Evolutionary conservation across 176 grass and related monocot species (phyloP).

Genomic region (Rhynchospora breviuscula): DNA sequence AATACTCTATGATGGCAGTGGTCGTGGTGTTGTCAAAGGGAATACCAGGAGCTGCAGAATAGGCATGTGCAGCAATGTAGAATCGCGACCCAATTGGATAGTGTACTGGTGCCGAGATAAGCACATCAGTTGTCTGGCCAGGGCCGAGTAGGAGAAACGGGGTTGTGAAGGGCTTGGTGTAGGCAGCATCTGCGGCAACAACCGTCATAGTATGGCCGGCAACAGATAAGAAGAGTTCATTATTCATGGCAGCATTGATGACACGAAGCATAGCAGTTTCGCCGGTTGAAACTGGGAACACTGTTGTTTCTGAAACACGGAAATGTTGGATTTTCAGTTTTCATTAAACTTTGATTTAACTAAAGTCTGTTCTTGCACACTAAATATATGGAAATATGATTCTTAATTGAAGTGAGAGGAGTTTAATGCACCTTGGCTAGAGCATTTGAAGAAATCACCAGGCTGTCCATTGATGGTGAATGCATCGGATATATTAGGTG

Average conservation of each 20-base stretch:
- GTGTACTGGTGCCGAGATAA: slow-evolving; percentile 49
- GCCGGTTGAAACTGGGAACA: slow-evolving; percentile 44
- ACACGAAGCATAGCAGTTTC: slow-evolving; percentile 71
- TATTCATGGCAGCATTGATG: slow-evolving; percentile 70
- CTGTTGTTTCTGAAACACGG: slow-evolving; percentile 42
- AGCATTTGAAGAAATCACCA: slow-evolving; percentile 69
- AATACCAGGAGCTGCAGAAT: slow-evolving; percentile 32
- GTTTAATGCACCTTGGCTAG: slow-evolving; percentile 31
- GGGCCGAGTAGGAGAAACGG: slow-evolving; percentile 68
- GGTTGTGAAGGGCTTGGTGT: slow-evolving; percentile 79
- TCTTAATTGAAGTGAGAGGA: neutral
- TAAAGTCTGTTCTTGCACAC: neutral
- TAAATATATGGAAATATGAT: neutral
- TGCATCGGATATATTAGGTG: slow-evolving; percentile 59
- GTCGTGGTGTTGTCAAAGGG: slow-evolving; percentile 77
- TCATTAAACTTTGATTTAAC: neutral
- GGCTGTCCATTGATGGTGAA: slow-evolving; percentile 83
- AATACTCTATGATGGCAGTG: slow-evolving; percentile 66
- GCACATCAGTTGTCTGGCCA: slow-evolving; percentile 81
- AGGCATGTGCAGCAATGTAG: slow-evolving; percentile 71
- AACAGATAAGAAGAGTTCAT: slow-evolving; percentile 69
- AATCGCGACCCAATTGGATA: slow-evolving; percentile 36
- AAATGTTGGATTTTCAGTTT: neutral
- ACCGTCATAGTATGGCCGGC: slow-evolving; percentile 72
- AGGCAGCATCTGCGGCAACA: slow-evolving; percentile 52